These are phyloP conservation scores for Irpex lacteus DNA, from an alignment of 1,284 basidiomycete species.

Conservation along the genomic window DNA sequence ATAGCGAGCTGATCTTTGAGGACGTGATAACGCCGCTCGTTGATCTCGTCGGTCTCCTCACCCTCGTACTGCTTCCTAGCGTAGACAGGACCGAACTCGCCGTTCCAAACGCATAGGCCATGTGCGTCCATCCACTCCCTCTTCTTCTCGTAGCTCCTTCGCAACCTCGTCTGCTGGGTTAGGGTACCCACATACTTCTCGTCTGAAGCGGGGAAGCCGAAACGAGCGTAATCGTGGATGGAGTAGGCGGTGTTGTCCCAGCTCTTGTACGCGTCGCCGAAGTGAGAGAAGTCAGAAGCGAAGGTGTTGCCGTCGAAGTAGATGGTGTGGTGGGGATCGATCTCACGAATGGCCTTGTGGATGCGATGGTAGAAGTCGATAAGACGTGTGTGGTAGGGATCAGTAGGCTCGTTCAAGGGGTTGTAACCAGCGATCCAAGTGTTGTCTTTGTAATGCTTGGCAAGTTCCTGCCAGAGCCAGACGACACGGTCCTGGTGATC, in stretches of 20 bases:
- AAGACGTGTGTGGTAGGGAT: slow-evolving; percentile 48
- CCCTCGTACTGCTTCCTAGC: slow-evolving; percentile 61
- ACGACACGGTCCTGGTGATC: slow-evolving; percentile 74
- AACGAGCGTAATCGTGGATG: slow-evolving; percentile 75
- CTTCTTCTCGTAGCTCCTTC: slow-evolving; percentile 63
- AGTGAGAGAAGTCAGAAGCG: slow-evolving; percentile 71
- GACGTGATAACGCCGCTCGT: slow-evolving; percentile 59
- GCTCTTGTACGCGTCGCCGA: slow-evolving; percentile 46
- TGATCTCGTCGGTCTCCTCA: slow-evolving; percentile 59
- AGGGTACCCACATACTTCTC: slow-evolving; percentile 49
- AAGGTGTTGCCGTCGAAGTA: slow-evolving; percentile 78
- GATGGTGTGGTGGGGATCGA: slow-evolving; percentile 65
- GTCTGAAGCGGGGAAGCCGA: slow-evolving; percentile 64
- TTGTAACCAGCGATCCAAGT: slow-evolving; percentile 74
- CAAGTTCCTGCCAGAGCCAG: slow-evolving; percentile 71
- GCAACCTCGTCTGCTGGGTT: slow-evolving; percentile 50
- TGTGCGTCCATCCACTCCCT: slow-evolving; percentile 64
- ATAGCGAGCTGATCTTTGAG: slow-evolving; percentile 73
- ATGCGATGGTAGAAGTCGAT: slow-evolving; percentile 62
- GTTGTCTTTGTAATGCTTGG: slow-evolving; percentile 54
- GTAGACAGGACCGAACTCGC: slow-evolving; percentile 75
- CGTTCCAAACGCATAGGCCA: slow-evolving; percentile 74
- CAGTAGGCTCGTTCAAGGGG: slow-evolving; percentile 75
- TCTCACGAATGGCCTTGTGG: slow-evolving; percentile 56
- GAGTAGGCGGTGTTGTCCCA: slow-evolving; percentile 67